Conservation (phyloP, 179 eudicot genomes). For the Beta lomatogona region DNA sequence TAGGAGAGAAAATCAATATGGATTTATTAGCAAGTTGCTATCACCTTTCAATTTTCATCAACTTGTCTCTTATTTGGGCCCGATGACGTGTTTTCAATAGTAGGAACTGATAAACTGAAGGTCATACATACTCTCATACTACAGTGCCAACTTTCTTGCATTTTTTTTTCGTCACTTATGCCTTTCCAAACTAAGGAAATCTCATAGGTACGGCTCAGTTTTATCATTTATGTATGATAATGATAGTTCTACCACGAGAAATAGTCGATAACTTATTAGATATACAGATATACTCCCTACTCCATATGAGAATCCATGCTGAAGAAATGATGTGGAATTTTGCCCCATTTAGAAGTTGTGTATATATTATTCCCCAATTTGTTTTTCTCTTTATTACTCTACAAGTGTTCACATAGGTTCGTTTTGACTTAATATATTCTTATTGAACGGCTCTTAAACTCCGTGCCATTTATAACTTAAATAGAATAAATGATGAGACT, state of each 20-base stretch:
- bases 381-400: no score
- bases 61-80: background rate
- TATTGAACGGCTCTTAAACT: no score
- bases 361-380: no score
- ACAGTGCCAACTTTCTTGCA: slow-evolving; percentile 13
- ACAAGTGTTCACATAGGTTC: no score
- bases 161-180: slow-evolving; percentile 11
- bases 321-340: no score
- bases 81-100: background rate
- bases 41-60: background rate
- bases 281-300: background rate
- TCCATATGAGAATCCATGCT: background rate
- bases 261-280: background rate
- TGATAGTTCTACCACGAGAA: background rate
- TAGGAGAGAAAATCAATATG: background rate
- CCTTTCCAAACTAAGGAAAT: slow-evolving; percentile 17
- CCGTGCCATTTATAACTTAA: no score
- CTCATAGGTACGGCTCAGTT: slow-evolving; percentile 7
- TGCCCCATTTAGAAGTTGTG: no score
- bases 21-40: background rate
- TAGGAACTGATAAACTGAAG: slow-evolving; percentile 6
- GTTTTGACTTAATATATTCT: no score
- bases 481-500: no score
- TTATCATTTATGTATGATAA: background rate
- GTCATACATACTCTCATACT: background rate